phyloP scores from a whole-genome alignment of 805 yeast genomes.

The Yarrowia porcina region DNA sequence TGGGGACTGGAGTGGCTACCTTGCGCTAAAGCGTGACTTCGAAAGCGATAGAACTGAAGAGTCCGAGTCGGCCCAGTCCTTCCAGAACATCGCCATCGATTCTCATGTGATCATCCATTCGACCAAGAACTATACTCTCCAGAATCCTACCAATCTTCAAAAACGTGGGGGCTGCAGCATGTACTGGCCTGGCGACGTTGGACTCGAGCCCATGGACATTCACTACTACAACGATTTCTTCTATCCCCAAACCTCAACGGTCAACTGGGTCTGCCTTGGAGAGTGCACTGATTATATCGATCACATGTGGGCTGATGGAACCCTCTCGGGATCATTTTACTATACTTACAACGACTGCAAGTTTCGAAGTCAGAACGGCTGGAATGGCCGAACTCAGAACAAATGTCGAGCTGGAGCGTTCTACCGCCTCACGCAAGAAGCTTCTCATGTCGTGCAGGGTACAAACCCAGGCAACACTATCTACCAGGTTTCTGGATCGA shows the following conservation, averaged over 20 bases:
- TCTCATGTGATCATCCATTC: background rate
- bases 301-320: slow-evolving; percentile 51
- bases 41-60: background rate
- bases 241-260: slow-evolving; percentile 42
- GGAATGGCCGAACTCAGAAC: slow-evolving; percentile 13
- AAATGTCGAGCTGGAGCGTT: slow-evolving; percentile 15
- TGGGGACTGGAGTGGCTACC: background rate
- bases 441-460: slow-evolving; percentile 15
- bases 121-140: background rate
- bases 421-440: background rate
- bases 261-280: slow-evolving; percentile 59
- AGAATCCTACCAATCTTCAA: background rate
- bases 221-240: slow-evolving; percentile 13
- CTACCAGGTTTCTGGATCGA: background rate
- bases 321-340: slow-evolving; percentile 63
- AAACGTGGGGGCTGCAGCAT: slow-evolving; percentile 14
- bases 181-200: slow-evolving; percentile 16
- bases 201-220: background rate
- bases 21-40: background rate
- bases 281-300: slow-evolving; percentile 53
- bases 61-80: background rate
- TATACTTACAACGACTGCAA: slow-evolving; percentile 36
- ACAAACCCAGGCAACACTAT: slow-evolving; percentile 6
- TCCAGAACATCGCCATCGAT: slow-evolving; percentile 5
- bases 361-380: slow-evolving; percentile 11